Evolutionary conservation across 805 yeast species (phyloP).

Genomic region (Metschnikowia santaceciliae): DNA sequence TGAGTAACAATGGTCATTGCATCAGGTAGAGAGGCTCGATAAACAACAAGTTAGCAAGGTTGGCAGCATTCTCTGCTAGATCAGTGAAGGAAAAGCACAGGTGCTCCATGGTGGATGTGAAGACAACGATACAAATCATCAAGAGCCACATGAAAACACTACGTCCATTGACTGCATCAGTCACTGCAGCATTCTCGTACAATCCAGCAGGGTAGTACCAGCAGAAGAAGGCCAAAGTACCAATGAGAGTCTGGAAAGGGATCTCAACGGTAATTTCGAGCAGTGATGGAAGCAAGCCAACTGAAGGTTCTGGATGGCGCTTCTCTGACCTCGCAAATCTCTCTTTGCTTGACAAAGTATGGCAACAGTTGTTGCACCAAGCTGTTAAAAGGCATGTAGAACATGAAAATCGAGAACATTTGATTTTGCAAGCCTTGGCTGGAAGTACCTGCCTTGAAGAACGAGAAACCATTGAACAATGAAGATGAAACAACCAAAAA

Average conservation of each 20-base stretch:
- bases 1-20: too few species aligned
- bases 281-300: slow-evolving; percentile 40
- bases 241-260: slow-evolving; percentile 43
- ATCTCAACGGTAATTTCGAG: slow-evolving; percentile 43
- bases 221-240: slow-evolving; percentile 60
- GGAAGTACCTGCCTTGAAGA: slow-evolving; percentile 60
- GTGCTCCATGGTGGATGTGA: slow-evolving; percentile 23
- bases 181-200: slow-evolving; percentile 16
- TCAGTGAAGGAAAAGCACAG: slow-evolving; percentile 22
- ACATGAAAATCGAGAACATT: slow-evolving; percentile 48
- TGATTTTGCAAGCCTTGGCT: slow-evolving; percentile 65
- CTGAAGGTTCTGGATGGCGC: slow-evolving; percentile 41
- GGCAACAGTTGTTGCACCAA: slow-evolving; percentile 40
- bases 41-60: slow-evolving; percentile 22
- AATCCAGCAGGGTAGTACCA: slow-evolving; percentile 52
- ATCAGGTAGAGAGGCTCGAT: slow-evolving; percentile 4
- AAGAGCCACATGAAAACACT: slow-evolving; percentile 38
- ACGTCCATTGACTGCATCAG: slow-evolving; percentile 23
- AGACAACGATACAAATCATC: slow-evolving; percentile 18
- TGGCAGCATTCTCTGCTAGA: slow-evolving; percentile 24
- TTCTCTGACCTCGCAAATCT: slow-evolving; percentile 46
- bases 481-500: slow-evolving; percentile 51
- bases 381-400: slow-evolving; percentile 36
- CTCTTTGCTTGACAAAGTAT: slow-evolving; percentile 42
- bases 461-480: slow-evolving; percentile 68